Conservation (phyloP, 257 asterid genomes). For the Gentiana macrophylla region DNA sequence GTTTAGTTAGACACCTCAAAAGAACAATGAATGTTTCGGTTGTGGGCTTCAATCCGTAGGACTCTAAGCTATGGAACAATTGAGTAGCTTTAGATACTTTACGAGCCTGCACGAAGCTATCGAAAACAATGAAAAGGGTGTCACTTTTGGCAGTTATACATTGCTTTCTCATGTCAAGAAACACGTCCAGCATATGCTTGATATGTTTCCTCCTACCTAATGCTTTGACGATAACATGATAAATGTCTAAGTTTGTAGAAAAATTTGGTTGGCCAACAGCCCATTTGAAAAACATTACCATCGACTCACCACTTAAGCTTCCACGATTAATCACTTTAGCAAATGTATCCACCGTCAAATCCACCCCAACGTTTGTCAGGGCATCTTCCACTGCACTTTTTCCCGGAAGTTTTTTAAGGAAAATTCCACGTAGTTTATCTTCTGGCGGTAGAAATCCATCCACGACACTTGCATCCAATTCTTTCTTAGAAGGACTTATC, state of each 20-base stretch:
- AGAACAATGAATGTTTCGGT: slow-evolving; percentile 39
- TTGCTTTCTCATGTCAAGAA: slow-evolving; percentile 34
- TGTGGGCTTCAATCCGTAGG: slow-evolving; percentile 37
- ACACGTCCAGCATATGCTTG: slow-evolving; percentile 44
- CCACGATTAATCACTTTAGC: slow-evolving; percentile 60
- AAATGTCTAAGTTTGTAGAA: slow-evolving; percentile 16
- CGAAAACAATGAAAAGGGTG: slow-evolving; percentile 51
- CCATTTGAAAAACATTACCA: slow-evolving; percentile 60
- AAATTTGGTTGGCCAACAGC: slow-evolving; percentile 38
- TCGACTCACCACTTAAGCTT: slow-evolving; percentile 47
- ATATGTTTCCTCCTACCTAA: slow-evolving; percentile 67
- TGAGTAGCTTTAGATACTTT: slow-evolving; percentile 48
- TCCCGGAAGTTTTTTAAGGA: slow-evolving; percentile 51
- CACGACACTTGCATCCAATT: slow-evolving; percentile 12
- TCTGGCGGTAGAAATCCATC: slow-evolving; percentile 63
- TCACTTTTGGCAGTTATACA: slow-evolving; percentile 37
- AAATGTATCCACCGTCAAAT: slow-evolving; percentile 37
- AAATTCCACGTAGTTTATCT: slow-evolving; percentile 75
- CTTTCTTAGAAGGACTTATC: slow-evolving; percentile 7
- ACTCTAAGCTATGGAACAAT: slow-evolving; percentile 41
- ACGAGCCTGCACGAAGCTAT: slow-evolving; percentile 52
- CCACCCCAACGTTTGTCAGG: slow-evolving; percentile 35
- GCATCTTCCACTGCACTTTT: slow-evolving; percentile 36
- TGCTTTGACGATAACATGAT: slow-evolving; percentile 48
- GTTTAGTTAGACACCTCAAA: slow-evolving; percentile 42